Conservation (phyloP, 2,329 filamentous ascomycete genomes). For the Penicillium sp. region DNA sequence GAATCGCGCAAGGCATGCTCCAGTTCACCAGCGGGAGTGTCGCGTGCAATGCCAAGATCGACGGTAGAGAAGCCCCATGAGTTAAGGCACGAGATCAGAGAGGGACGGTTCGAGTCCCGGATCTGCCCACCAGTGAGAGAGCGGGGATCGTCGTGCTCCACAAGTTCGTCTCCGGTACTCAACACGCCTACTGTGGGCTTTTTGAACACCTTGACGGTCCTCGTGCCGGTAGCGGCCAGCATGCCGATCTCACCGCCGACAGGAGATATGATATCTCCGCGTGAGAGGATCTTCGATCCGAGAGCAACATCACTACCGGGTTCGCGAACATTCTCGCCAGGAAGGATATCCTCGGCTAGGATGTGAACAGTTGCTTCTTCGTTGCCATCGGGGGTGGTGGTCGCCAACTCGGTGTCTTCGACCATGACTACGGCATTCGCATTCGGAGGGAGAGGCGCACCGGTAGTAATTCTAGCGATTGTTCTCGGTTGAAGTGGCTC, state of each 20-base stretch:
- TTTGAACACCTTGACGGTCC: constrained; percentile 65
- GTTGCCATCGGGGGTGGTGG: constrained; percentile 68
- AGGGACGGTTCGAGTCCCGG: constrained; percentile 86
- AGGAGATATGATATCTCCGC: constrained; percentile 77
- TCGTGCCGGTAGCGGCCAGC: constrained; percentile 75
- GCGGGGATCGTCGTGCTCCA: constrained; percentile 62
- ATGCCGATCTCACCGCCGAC: constrained; percentile 89
- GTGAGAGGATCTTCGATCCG: constrained; percentile 65
- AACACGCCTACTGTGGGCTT: constrained; percentile 78
- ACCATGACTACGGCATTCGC: constrained; percentile 95
- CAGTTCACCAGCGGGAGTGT: constrained; percentile 59
- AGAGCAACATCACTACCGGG: constrained; percentile 79
- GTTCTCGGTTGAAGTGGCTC: constrained; percentile 63
- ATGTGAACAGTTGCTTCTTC: constrained; percentile 91
- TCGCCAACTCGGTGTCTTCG: constrained; percentile 78
- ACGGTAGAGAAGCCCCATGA: constrained; percentile 73
- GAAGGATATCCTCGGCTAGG: constrained; percentile 66
- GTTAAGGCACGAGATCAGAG: constrained; percentile 70
- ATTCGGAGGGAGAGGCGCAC: constrained; percentile 80
- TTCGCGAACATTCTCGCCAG: constrained; percentile 84
- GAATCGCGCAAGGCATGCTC: constrained; percentile 73
- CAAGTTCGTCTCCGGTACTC: constrained; percentile 92
- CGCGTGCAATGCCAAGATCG: constrained; percentile 74
- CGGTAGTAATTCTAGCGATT: constrained; percentile 88
- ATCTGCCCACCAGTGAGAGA: constrained; percentile 74